Evolutionary conservation across 768 basidiomycete species (phyloP).

Genomic region (Nidularia pulvinata): DNA sequence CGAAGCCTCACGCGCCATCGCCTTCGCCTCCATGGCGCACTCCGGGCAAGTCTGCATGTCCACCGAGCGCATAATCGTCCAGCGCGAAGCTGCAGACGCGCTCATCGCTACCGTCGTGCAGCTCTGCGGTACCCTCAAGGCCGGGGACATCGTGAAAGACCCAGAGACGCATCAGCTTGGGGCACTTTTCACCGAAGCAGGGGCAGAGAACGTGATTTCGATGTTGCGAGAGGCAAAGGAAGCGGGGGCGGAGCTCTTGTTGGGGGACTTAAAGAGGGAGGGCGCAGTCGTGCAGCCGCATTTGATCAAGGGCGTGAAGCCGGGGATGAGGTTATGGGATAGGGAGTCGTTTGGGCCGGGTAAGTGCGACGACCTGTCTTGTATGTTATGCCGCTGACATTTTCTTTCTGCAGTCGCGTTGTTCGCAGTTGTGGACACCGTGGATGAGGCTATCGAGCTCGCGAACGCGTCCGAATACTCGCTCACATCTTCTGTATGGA

Average conservation of each 20-base stretch:
- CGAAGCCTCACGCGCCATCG: slow-evolving; percentile 50
- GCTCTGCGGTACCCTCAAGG: slow-evolving; percentile 28
- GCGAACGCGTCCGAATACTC: slow-evolving; percentile 57
- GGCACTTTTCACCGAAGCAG: slow-evolving; percentile 39
- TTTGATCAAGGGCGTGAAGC: slow-evolving; percentile 44
- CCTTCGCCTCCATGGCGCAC: slow-evolving; percentile 39
- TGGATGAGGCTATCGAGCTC: slow-evolving; percentile 53
- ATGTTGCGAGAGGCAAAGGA: slow-evolving; percentile 43
- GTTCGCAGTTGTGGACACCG: slow-evolving; percentile 41
- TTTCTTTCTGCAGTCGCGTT: slow-evolving; percentile 30
- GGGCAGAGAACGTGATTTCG: slow-evolving; percentile 41
- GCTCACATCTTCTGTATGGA: slow-evolving; percentile 53
- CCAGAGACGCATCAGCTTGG: slow-evolving; percentile 20
- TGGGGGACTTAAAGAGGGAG: slow-evolving; percentile 38
- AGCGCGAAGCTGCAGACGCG: slow-evolving; percentile 31
- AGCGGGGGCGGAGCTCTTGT: slow-evolving; percentile 39
- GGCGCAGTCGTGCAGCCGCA: slow-evolving; percentile 51
- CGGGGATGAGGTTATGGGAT: slow-evolving; percentile 52
- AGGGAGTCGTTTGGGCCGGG: slow-evolving; percentile 65
- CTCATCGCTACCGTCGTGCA: slow-evolving; percentile 31
- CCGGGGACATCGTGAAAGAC: slow-evolving; percentile 31
- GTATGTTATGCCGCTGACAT: background rate
- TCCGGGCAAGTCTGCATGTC: slow-evolving; percentile 60
- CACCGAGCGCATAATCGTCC: slow-evolving; percentile 55
- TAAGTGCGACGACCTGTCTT: slow-evolving; percentile 9